Evolutionary conservation across 805 yeast species (phyloP).

Genomic region (Candida boidinii): DNA sequence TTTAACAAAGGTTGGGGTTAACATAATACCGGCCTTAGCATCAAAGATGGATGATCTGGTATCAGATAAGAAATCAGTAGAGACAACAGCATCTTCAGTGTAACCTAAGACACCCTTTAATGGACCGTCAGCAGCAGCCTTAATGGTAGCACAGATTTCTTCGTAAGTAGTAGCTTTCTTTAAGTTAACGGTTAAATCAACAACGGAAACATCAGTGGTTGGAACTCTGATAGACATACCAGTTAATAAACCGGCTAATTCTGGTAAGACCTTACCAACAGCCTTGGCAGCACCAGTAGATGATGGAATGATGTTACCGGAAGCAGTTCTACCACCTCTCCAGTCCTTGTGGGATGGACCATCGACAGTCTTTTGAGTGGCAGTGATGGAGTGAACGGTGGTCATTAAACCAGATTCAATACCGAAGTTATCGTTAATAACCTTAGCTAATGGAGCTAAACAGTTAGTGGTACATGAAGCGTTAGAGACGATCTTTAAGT

Average conservation of each 20-base stretch:
- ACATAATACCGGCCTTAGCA: conserved; percentile 82
- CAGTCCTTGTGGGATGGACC: conserved; percentile 97
- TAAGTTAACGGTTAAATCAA: conserved; percentile 82
- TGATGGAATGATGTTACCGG: conserved; percentile 91
- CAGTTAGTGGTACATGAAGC: conserved; percentile 97
- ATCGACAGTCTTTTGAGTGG: conserved; percentile 93
- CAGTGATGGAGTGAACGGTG: conserved; percentile 93
- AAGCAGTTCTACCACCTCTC: conserved; percentile 98
- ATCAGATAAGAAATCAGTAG: conserved; percentile 82
- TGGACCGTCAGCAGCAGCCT: conserved; percentile 73
- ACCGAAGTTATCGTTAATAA: conserved; percentile 76
- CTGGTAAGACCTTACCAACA: conserved; percentile 91
- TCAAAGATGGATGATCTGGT: conserved; percentile 83
- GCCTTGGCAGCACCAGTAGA: conserved; percentile 98
- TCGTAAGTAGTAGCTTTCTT: conserved; percentile 71
- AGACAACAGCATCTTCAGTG: conserved; percentile 90
- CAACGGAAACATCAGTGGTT: conserved; percentile 88
- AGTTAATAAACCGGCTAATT: conserved; percentile 84
- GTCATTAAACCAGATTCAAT: conserved; percentile 92
- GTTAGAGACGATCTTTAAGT: conserved; percentile 72
- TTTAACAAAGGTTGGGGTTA: conserved; percentile 85
- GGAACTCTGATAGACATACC: conserved; percentile 94
- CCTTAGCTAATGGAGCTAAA: conserved; percentile 91
- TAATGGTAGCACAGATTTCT: conserved; percentile 69
- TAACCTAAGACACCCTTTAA: conserved; percentile 80